Evolutionary conservation across 1,284 basidiomycete genomes (phyloP).

Genomic region (Microbotryum intermedium): DNA sequence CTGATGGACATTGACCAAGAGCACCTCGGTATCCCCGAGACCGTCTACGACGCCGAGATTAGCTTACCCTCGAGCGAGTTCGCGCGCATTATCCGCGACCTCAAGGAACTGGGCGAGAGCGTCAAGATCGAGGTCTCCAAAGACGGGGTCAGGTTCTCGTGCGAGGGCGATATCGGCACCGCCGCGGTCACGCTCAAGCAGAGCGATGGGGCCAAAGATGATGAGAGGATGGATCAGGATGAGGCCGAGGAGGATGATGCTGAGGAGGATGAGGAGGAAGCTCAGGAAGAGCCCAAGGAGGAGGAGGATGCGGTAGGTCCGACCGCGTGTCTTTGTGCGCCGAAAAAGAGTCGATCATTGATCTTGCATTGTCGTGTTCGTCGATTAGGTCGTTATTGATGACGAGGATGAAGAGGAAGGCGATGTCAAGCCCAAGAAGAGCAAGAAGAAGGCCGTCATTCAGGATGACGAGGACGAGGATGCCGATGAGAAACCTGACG

Average conservation of each 20-base stretch:
- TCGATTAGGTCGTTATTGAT: slow-evolving; percentile 20
- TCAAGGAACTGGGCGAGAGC: slow-evolving; percentile 84
- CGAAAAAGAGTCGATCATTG: not conserved
- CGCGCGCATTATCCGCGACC: slow-evolving; percentile 83
- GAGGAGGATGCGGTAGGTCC: slow-evolving; percentile 27
- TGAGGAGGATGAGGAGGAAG: slow-evolving; percentile 32
- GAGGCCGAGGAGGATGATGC: slow-evolving; percentile 42
- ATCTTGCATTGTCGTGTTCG: too few species aligned
- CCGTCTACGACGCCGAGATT: slow-evolving; percentile 90
- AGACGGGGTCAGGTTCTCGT: slow-evolving; percentile 88
- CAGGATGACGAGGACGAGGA: slow-evolving; percentile 12
- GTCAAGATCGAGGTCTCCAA: slow-evolving; percentile 95
- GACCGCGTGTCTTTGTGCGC: not conserved
- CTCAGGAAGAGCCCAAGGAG: slow-evolving; percentile 10
- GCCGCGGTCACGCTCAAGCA: slow-evolving; percentile 82
- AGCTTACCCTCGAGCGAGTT: slow-evolving; percentile 84
- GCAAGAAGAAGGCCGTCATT: slow-evolving; percentile 28
- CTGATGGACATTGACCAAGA: slow-evolving; percentile 99
- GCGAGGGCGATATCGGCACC: slow-evolving; percentile 90
- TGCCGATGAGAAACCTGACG: slow-evolving; percentile 26
- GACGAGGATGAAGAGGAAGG: slow-evolving; percentile 40
- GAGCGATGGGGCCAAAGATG: slow-evolving; percentile 36
- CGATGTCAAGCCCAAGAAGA: slow-evolving; percentile 45
- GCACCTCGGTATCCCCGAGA: slow-evolving; percentile 94
- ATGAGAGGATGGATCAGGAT: slow-evolving; percentile 17